Percentiles rank a stretch among this genome's conserved stretches.
Evolutionary conservation across 2,329 filamentous ascomycete species (phyloP).

Genomic region (Lasiodiplodia sp.): DNA sequence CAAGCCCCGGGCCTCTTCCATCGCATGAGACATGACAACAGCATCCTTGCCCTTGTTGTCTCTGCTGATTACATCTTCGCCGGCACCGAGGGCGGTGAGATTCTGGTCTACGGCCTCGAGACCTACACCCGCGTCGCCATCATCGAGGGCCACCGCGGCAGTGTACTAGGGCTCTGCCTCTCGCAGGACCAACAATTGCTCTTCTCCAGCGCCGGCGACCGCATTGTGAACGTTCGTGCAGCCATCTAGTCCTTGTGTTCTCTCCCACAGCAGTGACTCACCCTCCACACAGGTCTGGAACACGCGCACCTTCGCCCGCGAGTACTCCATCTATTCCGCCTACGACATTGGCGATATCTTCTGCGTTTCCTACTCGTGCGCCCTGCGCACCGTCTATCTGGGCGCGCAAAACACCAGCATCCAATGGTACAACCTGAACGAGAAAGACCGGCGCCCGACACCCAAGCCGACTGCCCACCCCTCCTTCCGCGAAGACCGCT

Average conservation of each 20-base stretch:
- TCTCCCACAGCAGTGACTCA: slow-evolving; percentile 12
- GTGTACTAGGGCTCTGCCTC: slow-evolving; percentile 84
- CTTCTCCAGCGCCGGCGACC: slow-evolving; percentile 92
- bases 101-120: slow-evolving; percentile 86
- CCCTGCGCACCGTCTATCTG: slow-evolving; percentile 83
- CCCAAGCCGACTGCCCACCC: slow-evolving; percentile 74
- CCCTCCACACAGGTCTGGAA: slow-evolving; percentile 72
- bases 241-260: background rate
- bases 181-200: slow-evolving; percentile 77
- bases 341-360: slow-evolving; percentile 97
- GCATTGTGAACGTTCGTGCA: slow-evolving; percentile 77
- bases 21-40: slow-evolving; percentile 77
- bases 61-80: slow-evolving; percentile 85
- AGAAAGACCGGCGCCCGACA: slow-evolving; percentile 65
- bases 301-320: slow-evolving; percentile 74
- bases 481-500: slow-evolving; percentile 79
- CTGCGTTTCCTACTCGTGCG: slow-evolving; percentile 85
- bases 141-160: slow-evolving; percentile 89
- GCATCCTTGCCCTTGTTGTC: slow-evolving; percentile 82
- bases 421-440: slow-evolving; percentile 84
- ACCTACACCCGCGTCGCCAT: slow-evolving; percentile 82
- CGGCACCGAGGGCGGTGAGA: slow-evolving; percentile 91
- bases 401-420: slow-evolving; percentile 95
- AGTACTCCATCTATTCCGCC: slow-evolving; percentile 90
- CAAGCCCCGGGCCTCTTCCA: slow-evolving; percentile 71